Evolutionary conservation across 176 grass and related monocot genomes (phyloP).

Genomic region (Pontederia crassipes): DNA sequence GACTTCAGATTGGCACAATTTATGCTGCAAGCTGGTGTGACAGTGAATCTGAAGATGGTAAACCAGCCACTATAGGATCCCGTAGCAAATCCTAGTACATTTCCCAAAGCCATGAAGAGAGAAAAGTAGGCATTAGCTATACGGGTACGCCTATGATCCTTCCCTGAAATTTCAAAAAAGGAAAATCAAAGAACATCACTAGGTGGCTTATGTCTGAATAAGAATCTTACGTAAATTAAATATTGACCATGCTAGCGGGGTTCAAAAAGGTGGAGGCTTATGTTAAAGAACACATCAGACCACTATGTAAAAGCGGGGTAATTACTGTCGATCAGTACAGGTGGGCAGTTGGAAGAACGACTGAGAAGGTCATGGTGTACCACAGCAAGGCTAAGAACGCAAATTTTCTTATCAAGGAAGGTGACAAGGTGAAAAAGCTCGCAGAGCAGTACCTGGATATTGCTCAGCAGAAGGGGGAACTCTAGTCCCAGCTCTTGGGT

Average conservation of each 20-base stretch:
- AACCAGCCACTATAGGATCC: conserved; percentile 78
- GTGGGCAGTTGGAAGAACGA: conserved; percentile 59
- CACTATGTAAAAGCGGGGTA: conserved; percentile 86
- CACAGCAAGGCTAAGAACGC: conserved; percentile 63
- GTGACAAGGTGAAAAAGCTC: conserved; percentile 92
- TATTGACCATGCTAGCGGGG: too few relatives aligned
- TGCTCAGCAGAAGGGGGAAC: conserved; percentile 41
- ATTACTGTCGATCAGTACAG: conserved; percentile 68
- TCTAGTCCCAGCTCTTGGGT: conserved; percentile 12
- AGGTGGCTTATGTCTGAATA: background rate
- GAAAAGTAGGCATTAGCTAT: conserved; percentile 95
- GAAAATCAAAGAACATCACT: conserved; percentile 7
- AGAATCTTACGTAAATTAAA: too few relatives aligned
- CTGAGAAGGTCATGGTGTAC: conserved; percentile 73
- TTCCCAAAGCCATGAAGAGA: conserved; percentile 89
- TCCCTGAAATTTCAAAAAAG: conserved; percentile 41
- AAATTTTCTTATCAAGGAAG: conserved; percentile 80
- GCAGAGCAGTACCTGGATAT: conserved; percentile 79
- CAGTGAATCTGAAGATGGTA: conserved; percentile 62
- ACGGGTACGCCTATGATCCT: conserved; percentile 75
- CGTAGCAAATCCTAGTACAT: conserved; percentile 78
- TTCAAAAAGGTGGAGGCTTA: conserved; percentile 84
- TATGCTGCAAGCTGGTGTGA: conserved; percentile 55
- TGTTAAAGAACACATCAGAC: conserved; percentile 87
- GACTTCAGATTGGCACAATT: conserved; percentile 92